Percentiles rank a stretch among this genome's conserved stretches.
phyloP scores from a whole-genome alignment of 805 yeast genomes.

The Metschnikowia gruessii region DNA sequence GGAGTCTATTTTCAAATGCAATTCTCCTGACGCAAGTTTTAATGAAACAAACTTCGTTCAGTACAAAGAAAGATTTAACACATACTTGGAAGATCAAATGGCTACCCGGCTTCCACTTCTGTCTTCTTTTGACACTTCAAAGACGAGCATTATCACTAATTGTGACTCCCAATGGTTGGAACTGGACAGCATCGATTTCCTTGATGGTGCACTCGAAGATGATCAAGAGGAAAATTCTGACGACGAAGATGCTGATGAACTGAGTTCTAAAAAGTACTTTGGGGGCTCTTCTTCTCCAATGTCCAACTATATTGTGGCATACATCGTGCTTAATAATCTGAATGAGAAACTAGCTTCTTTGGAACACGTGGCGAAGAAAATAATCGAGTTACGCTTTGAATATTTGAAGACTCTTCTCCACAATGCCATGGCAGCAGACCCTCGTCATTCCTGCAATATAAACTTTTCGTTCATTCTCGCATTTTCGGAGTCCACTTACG shows the following conservation, averaged over 20 bases:
- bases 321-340: slow-evolving; percentile 26
- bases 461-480: slow-evolving; percentile 30
- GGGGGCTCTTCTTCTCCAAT: slow-evolving; percentile 24
- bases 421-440: neutral
- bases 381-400: slow-evolving; percentile 25
- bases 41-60: slow-evolving; percentile 16
- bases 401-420: slow-evolving; percentile 15
- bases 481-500: slow-evolving; percentile 35
- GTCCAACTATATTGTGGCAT: slow-evolving; percentile 32
- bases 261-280: neutral
- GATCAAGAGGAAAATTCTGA: slow-evolving; percentile 8
- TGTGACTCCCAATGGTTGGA: slow-evolving; percentile 13
- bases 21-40: slow-evolving; percentile 15
- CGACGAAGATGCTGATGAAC: slow-evolving; percentile 9
- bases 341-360: slow-evolving; percentile 19
- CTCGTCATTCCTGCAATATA: slow-evolving; percentile 12
- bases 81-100: slow-evolving; percentile 27
- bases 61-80: slow-evolving; percentile 26
- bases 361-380: slow-evolving; percentile 21
- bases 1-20: slow-evolving; percentile 23
- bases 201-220: slow-evolving; percentile 15
- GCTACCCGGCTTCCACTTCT: slow-evolving; percentile 22
- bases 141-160: neutral
- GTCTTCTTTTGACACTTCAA: neutral
- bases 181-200: slow-evolving; percentile 18